phyloP scores from a whole-genome alignment of 192 early-diverging fungal genomes.

The Jimgerdemannia lactiflua region DNA sequence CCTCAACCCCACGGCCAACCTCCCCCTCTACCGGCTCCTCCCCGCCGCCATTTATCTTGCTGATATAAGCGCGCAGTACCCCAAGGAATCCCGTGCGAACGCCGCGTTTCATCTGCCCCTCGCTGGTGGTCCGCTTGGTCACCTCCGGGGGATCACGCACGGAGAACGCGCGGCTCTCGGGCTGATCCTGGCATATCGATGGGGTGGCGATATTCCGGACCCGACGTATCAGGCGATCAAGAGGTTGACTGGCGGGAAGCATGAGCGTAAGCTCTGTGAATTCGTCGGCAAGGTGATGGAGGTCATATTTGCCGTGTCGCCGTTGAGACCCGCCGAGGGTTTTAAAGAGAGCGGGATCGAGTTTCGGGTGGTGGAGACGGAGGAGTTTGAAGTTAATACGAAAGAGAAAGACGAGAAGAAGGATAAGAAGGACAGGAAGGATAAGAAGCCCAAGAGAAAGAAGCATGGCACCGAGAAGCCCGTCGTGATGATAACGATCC shows the following conservation, averaged over 20 bases:
- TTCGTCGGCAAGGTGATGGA: conserved; percentile 43
- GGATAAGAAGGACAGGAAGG: not conserved
- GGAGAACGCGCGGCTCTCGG: conserved; percentile 46
- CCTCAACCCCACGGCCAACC: conserved; percentile 20
- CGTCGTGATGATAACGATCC: not conserved
- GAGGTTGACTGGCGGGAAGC: conserved; percentile 35
- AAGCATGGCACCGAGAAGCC: not conserved
- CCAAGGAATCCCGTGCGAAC: conserved; percentile 53
- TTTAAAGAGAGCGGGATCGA: not conserved
- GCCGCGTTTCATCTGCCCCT: conserved; percentile 47
- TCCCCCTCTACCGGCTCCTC: conserved; percentile 33
- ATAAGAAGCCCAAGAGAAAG: not conserved
- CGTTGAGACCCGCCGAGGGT: conserved; percentile 13
- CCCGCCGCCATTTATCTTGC: conserved; percentile 43
- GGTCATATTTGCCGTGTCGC: conserved; percentile 24
- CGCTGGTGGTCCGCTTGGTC: conserved; percentile 45
- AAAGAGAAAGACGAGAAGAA: not conserved
- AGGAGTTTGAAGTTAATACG: not conserved
- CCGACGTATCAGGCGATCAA: conserved; percentile 39
- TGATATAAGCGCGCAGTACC: conserved; percentile 41
- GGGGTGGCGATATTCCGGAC: conserved; percentile 44
- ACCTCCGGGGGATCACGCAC: conserved; percentile 49
- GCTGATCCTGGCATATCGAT: conserved; percentile 42
- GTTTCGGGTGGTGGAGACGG: not conserved
- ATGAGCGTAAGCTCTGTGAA: conserved; percentile 36